Conservation (phyloP, 768 basidiomycete species). For the Boletus bicolor region DNA sequence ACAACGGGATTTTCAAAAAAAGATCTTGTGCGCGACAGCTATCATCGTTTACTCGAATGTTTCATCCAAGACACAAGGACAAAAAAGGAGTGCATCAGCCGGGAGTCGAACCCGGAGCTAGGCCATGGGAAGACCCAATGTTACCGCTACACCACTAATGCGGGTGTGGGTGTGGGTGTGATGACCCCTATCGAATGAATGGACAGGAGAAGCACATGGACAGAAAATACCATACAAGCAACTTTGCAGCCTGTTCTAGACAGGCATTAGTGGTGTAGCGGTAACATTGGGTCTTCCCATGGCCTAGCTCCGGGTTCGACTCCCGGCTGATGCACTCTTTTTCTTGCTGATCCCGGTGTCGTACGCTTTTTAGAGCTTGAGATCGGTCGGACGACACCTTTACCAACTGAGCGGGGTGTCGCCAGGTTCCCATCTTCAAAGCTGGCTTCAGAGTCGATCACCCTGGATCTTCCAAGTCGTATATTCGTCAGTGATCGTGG, state of each 20-base stretch:
- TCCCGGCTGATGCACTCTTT: constrained; percentile 47
- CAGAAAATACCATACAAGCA: too few relatives aligned
- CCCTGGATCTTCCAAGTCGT: neutral
- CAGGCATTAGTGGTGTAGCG: constrained; percentile 61
- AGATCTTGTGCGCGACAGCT: neutral
- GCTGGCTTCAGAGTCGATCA: too few relatives aligned
- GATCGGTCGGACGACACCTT: neutral
- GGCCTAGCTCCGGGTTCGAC: constrained; percentile 61
- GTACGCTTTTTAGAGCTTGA: neutral
- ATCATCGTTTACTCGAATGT: neutral
- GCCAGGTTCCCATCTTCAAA: too few relatives aligned
- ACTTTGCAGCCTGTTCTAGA: too few relatives aligned
- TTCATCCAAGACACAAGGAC: too few relatives aligned
- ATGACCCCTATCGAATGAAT: too few relatives aligned
- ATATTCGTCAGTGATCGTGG: neutral
- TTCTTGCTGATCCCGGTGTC: neutral
- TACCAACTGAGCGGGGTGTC: neutral
- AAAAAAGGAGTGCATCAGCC: constrained; percentile 39
- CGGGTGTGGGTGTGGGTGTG: neutral
- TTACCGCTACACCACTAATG: constrained; percentile 75
- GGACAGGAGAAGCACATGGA: too few relatives aligned
- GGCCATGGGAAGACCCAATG: constrained; percentile 84
- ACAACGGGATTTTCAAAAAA: too few relatives aligned
- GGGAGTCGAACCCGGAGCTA: constrained; percentile 62
- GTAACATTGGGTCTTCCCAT: constrained; percentile 90